Evolutionary conservation across 306 rosid genomes (phyloP), one percentile per base, ranked within the genome.

Genomic region (Quercus mongolica): DNA sequence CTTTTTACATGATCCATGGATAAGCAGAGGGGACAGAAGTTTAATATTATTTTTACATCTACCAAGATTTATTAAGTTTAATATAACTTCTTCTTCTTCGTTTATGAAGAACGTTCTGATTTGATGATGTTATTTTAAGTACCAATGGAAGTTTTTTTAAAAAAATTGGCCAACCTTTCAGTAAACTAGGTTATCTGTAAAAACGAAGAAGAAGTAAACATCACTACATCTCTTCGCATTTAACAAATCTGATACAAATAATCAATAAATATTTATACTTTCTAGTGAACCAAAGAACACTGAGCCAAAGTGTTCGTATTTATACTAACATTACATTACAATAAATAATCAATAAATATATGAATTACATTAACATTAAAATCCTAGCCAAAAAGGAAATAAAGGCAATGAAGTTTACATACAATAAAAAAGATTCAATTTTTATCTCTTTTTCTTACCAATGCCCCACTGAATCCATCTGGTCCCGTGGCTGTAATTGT

Each of bases 401-500:
- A 49, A 49, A 49, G 15, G 54, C 4, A 49, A 49, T 49, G 13
- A 62, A 63, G 41, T 5, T 14, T 28, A 46, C 33, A 31, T 67
- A 67, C 35, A 33, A 31, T 44, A 31, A 21, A 33, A 33, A 9
- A 65, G 25, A 31, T 18, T 5, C 21, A 65, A 31, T 17, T 5
- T 33, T 12, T 67, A 4, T 14, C n/a, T 18, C 15, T 67, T 56
- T 41, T 58, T 52, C 76, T 81, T 74, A 81, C 90, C 87, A 83
- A 59, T 81, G 87, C 54, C 80, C 84, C 80, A 78, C 73, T 15
- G 90, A 83, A 81, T 88, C 89, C 69, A 88, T 83, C 76, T 81
- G 88, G 58, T 88, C 90, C 56, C 83, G 94, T 26, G 69, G 81
- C 58, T 86, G 92, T 56, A 88, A 81, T 19, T 87, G 94, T 78